phyloP scores from a whole-genome alignment of 1,284 basidiomycete species.

The Vanrija sp. region DNA sequence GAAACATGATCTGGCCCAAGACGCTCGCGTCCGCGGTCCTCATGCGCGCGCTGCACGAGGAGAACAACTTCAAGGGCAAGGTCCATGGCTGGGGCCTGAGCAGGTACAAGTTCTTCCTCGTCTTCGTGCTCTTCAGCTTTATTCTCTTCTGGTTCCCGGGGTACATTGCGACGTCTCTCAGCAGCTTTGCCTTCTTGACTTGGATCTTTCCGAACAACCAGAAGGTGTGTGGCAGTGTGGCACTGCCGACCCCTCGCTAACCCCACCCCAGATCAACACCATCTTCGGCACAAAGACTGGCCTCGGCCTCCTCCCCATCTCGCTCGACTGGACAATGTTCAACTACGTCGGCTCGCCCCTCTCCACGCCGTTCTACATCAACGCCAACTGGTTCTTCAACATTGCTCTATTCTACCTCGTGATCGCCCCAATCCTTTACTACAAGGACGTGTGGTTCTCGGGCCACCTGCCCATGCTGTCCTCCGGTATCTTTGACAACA shows the following conservation, averaged over 20 bases:
- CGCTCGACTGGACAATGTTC: conserved; percentile 22
- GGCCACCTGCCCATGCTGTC: conserved; percentile 46
- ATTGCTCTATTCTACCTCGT: conserved; percentile 17
- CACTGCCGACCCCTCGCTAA: no score
- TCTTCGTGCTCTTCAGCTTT: not conserved
- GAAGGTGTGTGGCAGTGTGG: not conserved
- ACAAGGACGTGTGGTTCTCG: conserved; percentile 47
- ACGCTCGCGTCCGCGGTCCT: conserved; percentile 50
- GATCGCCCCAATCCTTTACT: conserved; percentile 51
- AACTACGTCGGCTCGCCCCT: not conserved
- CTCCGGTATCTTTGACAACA: conserved; percentile 48
- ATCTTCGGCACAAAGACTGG: conserved; percentile 11
- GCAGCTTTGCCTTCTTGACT: conserved; percentile 57
- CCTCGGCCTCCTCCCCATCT: conserved; percentile 9
- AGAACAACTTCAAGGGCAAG: no score
- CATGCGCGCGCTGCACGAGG: conserved; percentile 50
- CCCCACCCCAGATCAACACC: conserved; percentile 2
- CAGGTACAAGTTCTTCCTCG: not conserved
- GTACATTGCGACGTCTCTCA: conserved; percentile 47
- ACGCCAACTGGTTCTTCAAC: not conserved
- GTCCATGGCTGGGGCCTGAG: no score
- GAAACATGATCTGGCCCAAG: conserved; percentile 51
- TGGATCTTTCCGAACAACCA: conserved; percentile 52
- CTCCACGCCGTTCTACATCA: conserved; percentile 4
- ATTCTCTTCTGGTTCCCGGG: conserved; percentile 40